Base-by-base conservation (phyloP, 306 rosid species). In the Dryas drummondii region DNA sequence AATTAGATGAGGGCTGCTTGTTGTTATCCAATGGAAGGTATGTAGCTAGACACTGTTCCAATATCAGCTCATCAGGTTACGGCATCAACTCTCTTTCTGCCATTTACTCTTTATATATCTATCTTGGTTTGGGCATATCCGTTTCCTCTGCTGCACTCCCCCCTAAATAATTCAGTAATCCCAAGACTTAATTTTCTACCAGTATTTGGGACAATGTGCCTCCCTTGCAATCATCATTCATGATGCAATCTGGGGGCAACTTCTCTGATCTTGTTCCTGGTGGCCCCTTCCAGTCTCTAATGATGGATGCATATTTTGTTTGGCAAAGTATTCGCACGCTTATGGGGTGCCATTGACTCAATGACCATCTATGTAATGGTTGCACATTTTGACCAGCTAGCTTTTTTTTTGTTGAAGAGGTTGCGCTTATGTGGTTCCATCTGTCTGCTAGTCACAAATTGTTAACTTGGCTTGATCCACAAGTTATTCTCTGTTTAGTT, bases 21-120 rank as follows among this genome's bases (percentile, higher is more conserved):
- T 74, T 94, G 45, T 80, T 92, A 83, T 76, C 97, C 53, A 87
- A 89, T 83, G 97, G 96, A 76, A 88, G 96, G 99, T 94, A 90
- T 76, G 93, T 55, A 13, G 80, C 67, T 41, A 41, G 37, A 60
- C 54, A 47, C 49, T 53, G 32, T 41, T 32, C 19, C 17, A 17
- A 16, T 67, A 19, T 61, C 40, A 59, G 45, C 10, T 55, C 55
- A 50, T 52, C 13, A 63, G 62, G 51, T n/a, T 48, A 59, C 6
- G 12, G 48, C 75, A 11, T 67, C 10, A 45, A 17, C 17, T 40
- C 45, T 10, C 40, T 7, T 5, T 73, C 47, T 76, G 56, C 48
- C 4, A 48, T 32, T 14, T 58, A 45, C 7, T 42, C 53, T 54
- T 40, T 22, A 63, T 49, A 41, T 57, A 15, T 65, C 44, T 44